phyloP scores from a whole-genome alignment of 2,329 filamentous ascomycete species.

The Myotisia sp. region DNA sequence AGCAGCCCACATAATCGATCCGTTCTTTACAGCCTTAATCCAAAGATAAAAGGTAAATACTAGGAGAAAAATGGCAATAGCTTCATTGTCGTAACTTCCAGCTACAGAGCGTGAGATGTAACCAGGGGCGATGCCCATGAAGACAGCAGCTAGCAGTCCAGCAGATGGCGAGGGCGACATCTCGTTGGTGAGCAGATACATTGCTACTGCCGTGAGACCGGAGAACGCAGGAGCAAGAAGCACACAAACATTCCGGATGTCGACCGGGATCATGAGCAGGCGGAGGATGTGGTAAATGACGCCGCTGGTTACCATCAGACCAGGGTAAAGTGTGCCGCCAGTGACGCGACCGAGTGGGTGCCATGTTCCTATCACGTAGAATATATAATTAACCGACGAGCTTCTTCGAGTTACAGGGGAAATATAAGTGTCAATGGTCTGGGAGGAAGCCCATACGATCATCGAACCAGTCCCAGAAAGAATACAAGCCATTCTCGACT shows the following conservation, averaged over 20 bases:
- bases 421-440: background rate
- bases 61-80: constrained; percentile 95
- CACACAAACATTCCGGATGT: constrained; percentile 98
- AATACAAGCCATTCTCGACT: constrained; percentile 91
- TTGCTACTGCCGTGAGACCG: constrained; percentile 78
- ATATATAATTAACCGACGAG: no score
- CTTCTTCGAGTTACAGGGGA: background rate
- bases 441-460: constrained; percentile 50
- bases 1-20: constrained; percentile 92
- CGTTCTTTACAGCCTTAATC: constrained; percentile 96
- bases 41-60: constrained; percentile 98
- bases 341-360: constrained; percentile 96
- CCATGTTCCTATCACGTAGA: constrained; percentile 58
- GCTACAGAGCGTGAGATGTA: constrained; percentile 97
- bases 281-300: constrained; percentile 89
- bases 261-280: constrained; percentile 76
- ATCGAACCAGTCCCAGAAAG: constrained; percentile 99
- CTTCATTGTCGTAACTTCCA: constrained; percentile 98
- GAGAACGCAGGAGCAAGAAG: constrained; percentile 90
- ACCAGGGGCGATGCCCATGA: constrained; percentile 95
- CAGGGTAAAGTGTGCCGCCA: constrained; percentile 94
- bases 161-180: constrained; percentile 94
- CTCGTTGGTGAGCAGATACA: constrained; percentile 91
- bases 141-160: constrained; percentile 79
- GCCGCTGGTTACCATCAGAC: constrained; percentile 97